Evolutionary conservation across 1,284 basidiomycete species (phyloP), one percentile per base, ranked within the genome.

Genomic region (Thelephora terrestris): DNA sequence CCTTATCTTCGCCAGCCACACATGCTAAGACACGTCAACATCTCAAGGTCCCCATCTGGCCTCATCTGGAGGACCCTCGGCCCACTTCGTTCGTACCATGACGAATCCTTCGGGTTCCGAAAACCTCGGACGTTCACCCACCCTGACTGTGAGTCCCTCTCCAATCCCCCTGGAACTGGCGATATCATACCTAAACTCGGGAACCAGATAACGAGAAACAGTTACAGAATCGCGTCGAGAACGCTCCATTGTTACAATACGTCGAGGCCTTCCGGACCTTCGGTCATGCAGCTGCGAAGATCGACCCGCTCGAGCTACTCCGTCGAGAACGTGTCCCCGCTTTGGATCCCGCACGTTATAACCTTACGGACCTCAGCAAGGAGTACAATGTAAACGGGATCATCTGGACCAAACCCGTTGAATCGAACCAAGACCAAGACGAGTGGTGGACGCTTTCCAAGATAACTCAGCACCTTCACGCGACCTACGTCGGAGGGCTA

Each of bases 231-330:
- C 75, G 91, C 17, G 74, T 74, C 14, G 62, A 64, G 7, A 91
- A 93, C 58, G 89, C 91, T 0, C 70, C 86, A 2, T 67, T 95
- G 12, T 67, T 94, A 32, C 83, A 91, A 37, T 93, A 92, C 59
- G 88, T 91, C 14, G 91, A 94, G 62, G 84, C 85, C 9, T 76
- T 93, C 53, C 76, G 91, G 21, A 79, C 74, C 0, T 85, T 88
- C 56, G 85, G 85, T 0, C 87, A 90, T 58, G 76, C 86, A 38
- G 86, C 90, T 12, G 87, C 86, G 0, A 73, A 78, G 47, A 85
- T 94, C 43, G 91, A 95, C 60, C 91, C 91, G 0, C 69, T 94
- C 20, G 88, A 91, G 64, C 67, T 94, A 43, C 83, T 93, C 39
- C 81, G 87, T 50, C 79, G 91, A 27, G 87, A 92, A 57, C 81